These are phyloP conservation scores for Flaveria linearis DNA, from an alignment of 129 eudicot species.

Conservation along the genomic window DNA sequence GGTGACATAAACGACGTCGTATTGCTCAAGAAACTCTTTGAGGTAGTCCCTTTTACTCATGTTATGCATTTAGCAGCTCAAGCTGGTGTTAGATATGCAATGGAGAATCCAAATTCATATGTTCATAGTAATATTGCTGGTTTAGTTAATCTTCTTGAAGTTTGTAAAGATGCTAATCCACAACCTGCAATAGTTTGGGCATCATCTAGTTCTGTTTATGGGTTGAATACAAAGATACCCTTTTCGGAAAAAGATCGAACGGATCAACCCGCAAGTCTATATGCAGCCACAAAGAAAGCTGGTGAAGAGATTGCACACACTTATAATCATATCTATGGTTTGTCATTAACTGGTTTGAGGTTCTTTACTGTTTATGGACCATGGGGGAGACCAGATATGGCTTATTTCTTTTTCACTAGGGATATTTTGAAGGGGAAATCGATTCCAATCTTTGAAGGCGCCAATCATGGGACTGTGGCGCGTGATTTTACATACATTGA, in stretches of 20 bases:
- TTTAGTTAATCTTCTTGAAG: constrained; percentile 69
- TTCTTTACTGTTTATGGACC: too few species aligned
- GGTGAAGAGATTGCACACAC: too few species aligned
- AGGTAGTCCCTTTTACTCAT: constrained; percentile 63
- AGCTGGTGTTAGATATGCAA: constrained; percentile 87
- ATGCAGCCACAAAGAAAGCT: too few species aligned
- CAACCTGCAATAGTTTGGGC: too few species aligned
- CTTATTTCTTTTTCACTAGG: too few species aligned
- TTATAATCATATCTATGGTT: too few species aligned
- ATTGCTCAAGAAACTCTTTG: constrained; percentile 62
- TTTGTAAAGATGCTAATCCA: constrained; percentile 70
- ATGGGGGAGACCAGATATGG: too few species aligned
- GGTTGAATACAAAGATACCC: too few species aligned
- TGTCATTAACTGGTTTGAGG: too few species aligned
- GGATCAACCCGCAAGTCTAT: too few species aligned
- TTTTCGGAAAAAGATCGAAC: too few species aligned
- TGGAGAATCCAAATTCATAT: constrained; percentile 81
- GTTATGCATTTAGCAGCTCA: constrained; percentile 98
- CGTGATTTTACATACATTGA: constrained; percentile 87
- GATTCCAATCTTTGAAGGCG: constrained; percentile 70
- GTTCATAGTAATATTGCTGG: constrained; percentile 92
- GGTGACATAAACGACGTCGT: constrained; percentile 60
- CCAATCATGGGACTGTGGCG: constrained; percentile 82
- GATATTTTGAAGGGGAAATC: constrained; percentile 68
- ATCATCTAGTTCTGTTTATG: too few species aligned